Conservation (phyloP, 2,329 filamentous ascomycete genomes). For the Exophiala mesophila region DNA sequence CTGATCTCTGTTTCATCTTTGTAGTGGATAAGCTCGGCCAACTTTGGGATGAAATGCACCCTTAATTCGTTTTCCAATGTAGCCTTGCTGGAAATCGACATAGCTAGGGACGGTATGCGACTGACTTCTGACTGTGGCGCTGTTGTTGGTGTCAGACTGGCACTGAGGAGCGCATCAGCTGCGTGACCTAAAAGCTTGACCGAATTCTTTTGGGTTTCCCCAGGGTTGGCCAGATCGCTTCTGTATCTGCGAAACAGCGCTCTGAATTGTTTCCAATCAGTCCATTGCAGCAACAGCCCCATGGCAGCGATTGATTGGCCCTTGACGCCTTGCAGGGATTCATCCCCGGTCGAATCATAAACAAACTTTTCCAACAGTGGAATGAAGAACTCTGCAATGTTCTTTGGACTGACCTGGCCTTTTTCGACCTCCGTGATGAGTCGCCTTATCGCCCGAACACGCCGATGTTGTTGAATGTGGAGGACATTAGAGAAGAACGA, state of each 20-base stretch:
- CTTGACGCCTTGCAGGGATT: conserved; percentile 70
- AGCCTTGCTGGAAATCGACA: conserved; percentile 60
- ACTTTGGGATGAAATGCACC: conserved; percentile 68
- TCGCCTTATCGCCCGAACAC: conserved; percentile 75
- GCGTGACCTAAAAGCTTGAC: conserved; percentile 76
- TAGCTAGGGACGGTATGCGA: conserved; percentile 47
- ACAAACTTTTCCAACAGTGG: conserved; percentile 93
- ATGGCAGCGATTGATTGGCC: conserved; percentile 83
- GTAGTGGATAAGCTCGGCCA: conserved; percentile 82
- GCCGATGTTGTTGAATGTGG: conserved; percentile 80
- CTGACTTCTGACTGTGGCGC: conserved; percentile 22
- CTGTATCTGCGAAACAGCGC: conserved; percentile 79
- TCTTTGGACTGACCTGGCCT: conserved; percentile 65
- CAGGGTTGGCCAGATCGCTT: conserved; percentile 72
- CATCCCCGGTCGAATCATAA: conserved; percentile 76
- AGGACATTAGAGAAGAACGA: conserved; percentile 92
- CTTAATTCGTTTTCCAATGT: conserved; percentile 69
- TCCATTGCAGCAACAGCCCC: conserved; percentile 64
- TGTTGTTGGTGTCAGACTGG: conserved; percentile 37
- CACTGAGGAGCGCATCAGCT: conserved; percentile 66
- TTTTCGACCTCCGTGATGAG: conserved; percentile 64
- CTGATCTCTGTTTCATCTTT: conserved; percentile 95
- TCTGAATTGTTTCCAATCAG: conserved; percentile 89
- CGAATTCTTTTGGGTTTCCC: conserved; percentile 58
- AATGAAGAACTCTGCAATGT: conserved; percentile 80